Conservation (phyloP, 306 rosid species). For the Quercus glauca region DNA sequence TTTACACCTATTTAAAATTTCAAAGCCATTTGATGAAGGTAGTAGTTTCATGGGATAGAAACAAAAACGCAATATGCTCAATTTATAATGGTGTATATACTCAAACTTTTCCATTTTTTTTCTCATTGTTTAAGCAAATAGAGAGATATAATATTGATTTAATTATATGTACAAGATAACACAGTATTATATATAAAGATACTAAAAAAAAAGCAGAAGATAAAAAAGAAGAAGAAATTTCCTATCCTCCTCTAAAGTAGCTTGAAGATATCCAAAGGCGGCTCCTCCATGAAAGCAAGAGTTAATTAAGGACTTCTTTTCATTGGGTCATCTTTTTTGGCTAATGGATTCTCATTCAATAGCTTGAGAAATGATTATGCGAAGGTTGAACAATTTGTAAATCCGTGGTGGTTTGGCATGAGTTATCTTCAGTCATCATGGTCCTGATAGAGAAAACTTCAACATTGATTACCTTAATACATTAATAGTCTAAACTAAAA, state of each 20-base stretch:
- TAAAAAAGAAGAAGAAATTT: conserved; percentile 8
- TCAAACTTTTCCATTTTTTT: conserved; percentile 10
- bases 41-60: background rate
- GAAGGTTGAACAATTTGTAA: conserved; percentile 73
- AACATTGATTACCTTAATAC: too few species aligned
- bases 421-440: conserved; percentile 61
- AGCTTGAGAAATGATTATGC: conserved; percentile 57
- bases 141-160: conserved; percentile 33
- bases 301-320: background rate
- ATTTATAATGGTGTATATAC: background rate
- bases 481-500: too few species aligned
- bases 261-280: conserved; percentile 16
- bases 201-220: conserved; percentile 1
- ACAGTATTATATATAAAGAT: conserved; percentile 5
- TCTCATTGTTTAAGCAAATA: conserved; percentile 22
- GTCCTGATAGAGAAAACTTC: conserved; percentile 34
- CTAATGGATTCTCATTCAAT: conserved; percentile 34
- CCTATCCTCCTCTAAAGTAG: conserved; percentile 36
- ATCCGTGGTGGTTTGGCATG: conserved; percentile 82
- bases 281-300: background rate
- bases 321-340: background rate
- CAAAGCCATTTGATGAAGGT: background rate
- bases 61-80: background rate
- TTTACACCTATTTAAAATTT: background rate
- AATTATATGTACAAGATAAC: conserved; percentile 35